Base-by-base conservation (phyloP, 768 basidiomycete species). In the Tricholoma hemisulphureum region DNA sequence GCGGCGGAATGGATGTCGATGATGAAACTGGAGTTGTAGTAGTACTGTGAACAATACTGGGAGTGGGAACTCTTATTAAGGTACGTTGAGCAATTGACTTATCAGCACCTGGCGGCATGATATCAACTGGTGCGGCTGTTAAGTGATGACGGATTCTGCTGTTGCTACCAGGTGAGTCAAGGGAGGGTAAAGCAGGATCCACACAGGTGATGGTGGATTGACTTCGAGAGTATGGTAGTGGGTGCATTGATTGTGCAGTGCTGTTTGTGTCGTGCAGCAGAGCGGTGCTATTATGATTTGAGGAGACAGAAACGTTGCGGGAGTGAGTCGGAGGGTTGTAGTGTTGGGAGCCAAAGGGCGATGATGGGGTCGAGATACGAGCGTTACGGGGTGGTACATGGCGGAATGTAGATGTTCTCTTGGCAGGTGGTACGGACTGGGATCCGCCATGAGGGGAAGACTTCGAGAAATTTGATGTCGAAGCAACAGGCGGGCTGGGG, bases 361-460 rank as follows among this genome's bases (percentile, higher is more conserved):
- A 78, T 51, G 61, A 69, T 60, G 65, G 67, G 51, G 65, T 66
- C 37, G 75, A 70, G 3, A 74, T 65, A 24, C 70, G 71, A 6
- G 69, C 69, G 35, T 76, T 68, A 55, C 75, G 65, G 45, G 63
- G 69, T 9, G 80, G 78, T 21, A 86, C 63, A 52, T 76, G 83
- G 35, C 84, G 75, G 65, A 84, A 83, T 0, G 79, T 81, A 1
- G 81, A 79, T 1, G 74, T 31, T 31, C 48, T 61, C 58, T 72
- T 78, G n/a, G 51, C 67, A 18, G 41, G n/a, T 10, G 62, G 52
- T 7, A 34, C 37, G 48, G 41, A 35, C 46, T 37, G 29, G 21
- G 41, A n/a, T 35, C 41, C 46, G 26, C 29, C 26, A n/a, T 48
- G 53, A 31, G 60, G 57, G 20, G 61, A 43, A 41, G 48, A 34